Evolutionary conservation across 768 basidiomycete species (phyloP), one percentile per base, ranked within the genome.

Genomic region (Podaxis mareebaensis): DNA sequence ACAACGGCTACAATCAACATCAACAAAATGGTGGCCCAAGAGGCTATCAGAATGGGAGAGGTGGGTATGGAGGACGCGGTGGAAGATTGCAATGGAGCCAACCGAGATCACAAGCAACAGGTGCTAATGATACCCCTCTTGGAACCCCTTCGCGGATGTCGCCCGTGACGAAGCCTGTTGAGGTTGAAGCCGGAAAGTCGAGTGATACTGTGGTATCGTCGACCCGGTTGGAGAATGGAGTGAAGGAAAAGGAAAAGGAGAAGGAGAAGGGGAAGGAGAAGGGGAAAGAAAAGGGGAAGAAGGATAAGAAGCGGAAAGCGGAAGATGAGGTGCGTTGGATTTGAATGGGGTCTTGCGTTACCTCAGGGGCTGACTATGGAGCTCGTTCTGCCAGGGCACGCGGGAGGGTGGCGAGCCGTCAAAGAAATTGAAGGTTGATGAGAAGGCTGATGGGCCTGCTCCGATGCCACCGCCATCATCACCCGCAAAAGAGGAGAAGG

Each of bases 91-190:
- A 33, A 55, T 75, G 77, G 69, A 69, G 76, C 39, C 66, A 73
- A 55, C 66, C 64, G 15, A 67, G 74, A 39, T 59, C 69, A 64
- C 70, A 60, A 58, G 69, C 49, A 2, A 88, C 88, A 51, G 91
- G 91, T 65, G 84, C 89, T 69, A 93, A 93, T 68, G 82, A 74
- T 69, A 89, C 83, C 36, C 91, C 90, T 44, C 76, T 93, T 60
- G 91, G 91, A 60, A 81, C 85, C 15, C 85, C 88, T 7, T 81
- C 69, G 24, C 76, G 76, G 53, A 73, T 71, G 63, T 77, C 80
- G 38, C 76, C 74, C 51, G 72, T 71, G 15, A 44, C 69, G 26
- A 62, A 67, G 39, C 64, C 74, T 26, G 28, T 48, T 22, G 52
- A 58, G 28, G 56, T 13, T 20, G 51, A 56, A 39, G 55, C 10